Evolutionary conservation across 768 basidiomycete genomes (phyloP), one percentile per base, ranked within the genome.

Genomic region (Collybiopsis luxurians): DNA sequence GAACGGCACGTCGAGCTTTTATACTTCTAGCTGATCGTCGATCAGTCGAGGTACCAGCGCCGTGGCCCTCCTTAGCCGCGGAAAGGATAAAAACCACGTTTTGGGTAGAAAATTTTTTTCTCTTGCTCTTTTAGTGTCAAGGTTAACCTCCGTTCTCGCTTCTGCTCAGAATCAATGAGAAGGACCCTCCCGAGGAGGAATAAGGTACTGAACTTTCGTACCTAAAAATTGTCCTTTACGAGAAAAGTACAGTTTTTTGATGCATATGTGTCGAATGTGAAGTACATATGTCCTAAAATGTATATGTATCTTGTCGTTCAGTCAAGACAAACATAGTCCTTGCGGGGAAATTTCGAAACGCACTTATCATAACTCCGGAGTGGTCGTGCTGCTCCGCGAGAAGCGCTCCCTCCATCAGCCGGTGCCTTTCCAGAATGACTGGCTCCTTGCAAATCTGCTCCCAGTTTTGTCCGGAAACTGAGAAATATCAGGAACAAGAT

Each of bases 1-100:
- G 13, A 39, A 52, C 57, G 58, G 57, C 58, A 62, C 57, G 54
- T 54, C 53, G 53, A 54, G 40, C 23, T 54, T 54, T 54, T 54
- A 54, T 54, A 54, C 53, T 54, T 54, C 43, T 45, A 43, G 53
- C 31, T 44, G 40, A 54, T 54, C 40, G 53, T 54, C 53, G 42
- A 54, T 54, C 53, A 54, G 53, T 54, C 53, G 27, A 54, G 53
- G 15, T 54, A 17, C 21, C 50, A 51, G 13, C 50, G 31, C 31
- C 13, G 31, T 34, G 13, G 31, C 23, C n/a, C 34, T 34, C 50
- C 24, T 23, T 39, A 39, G 36, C 50, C 50, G 19, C 50, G 50
- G 50, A 51, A 51, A 51, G 50, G 50, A 27, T 15, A 36, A 17
- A 51, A 39, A 34, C 38, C 48, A 49, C 48, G 36, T 51, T 51